Evolutionary conservation across 2,329 filamentous ascomycete species (phyloP), one percentile per base, ranked within the genome.

Genomic region (Stachybotrys chartarum): DNA sequence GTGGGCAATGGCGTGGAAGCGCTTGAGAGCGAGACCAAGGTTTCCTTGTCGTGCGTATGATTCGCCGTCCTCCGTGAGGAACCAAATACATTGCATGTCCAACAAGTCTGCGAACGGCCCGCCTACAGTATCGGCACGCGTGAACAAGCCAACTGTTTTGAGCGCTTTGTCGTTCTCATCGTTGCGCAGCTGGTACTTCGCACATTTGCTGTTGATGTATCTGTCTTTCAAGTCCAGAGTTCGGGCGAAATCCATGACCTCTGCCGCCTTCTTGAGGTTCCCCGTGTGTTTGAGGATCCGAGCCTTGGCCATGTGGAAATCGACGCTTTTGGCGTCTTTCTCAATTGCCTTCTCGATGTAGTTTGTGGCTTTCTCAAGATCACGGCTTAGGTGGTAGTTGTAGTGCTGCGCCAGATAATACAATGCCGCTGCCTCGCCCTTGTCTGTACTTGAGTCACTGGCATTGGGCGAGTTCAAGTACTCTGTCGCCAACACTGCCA

Each of bases 61-160:
- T 74, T 97, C 90, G 55, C 91, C 94, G 68, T 99, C 95, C 73
- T 99, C 94, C 6, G 90, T 94, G 65, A 99, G 76, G 70, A 86
- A 99, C 95, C 94, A 99, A 63, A 97, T 84, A 69, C 92, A 97
- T 74, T 99, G 94, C 94, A 99, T 99, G 64, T 99, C 94, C 61
- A 95, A 82, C 42, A 99, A 82, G 71, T 99, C 94, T 51, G 88
- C 89, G 46, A 99, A 77, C 5, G 95, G 90, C 1, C 94, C 94
- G 6, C 91, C 91, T 12, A 87, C 82, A 5, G 91, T 88, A 66
- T 99, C 94, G 53, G 92, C 92, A 54, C 93, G 82, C 0, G 95
- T 99, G 73, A 99, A 99, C 60, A 97, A 83, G 59, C 91, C 90
- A 79, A 97, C 91, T 0, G 91, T 96, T 64, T 90, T 84, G 54